Percentiles rank a stretch among this genome's conserved stretches.
Conservation (phyloP, 148 eudicot genomes). For the Hydrangea macrophylla region DNA sequence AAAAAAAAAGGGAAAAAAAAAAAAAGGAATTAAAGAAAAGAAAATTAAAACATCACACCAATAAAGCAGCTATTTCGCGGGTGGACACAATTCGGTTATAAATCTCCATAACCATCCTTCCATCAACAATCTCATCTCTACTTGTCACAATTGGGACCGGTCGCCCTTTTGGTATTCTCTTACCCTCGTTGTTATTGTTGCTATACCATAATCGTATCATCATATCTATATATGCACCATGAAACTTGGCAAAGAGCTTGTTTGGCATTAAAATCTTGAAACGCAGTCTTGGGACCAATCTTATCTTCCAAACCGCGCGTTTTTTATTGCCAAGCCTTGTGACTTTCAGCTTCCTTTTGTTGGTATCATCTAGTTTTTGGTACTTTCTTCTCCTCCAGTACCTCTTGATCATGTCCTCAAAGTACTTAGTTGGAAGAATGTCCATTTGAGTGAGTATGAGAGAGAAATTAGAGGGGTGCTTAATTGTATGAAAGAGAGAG, state of each 20-base stretch:
- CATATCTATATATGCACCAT: neutral
- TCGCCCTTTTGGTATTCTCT: neutral
- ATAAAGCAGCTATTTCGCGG: slow-evolving; percentile 4
- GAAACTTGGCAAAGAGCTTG: slow-evolving; percentile 10
- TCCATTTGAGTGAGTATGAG: neutral
- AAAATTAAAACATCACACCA: neutral
- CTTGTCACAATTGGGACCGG: neutral
- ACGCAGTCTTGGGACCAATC: neutral
- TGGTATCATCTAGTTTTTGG: slow-evolving; percentile 14
- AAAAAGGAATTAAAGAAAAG: too few relatives aligned
- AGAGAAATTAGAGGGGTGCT: neutral
- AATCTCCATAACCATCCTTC: slow-evolving; percentile 18
- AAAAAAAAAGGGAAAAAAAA: too few relatives aligned
- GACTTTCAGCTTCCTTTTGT: slow-evolving; percentile 15
- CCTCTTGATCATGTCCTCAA: slow-evolving; percentile 16
- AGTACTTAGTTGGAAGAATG: neutral
- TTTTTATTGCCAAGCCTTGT: slow-evolving; percentile 17
- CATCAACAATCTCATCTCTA: slow-evolving; percentile 8
- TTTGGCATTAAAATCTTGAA: slow-evolving; percentile 9
- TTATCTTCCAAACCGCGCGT: neutral
- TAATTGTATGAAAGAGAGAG: too few relatives aligned
- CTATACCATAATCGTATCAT: neutral
- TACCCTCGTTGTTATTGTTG: neutral
- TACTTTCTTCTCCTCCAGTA: slow-evolving; percentile 24
- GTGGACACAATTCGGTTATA: slow-evolving; percentile 13